Base-by-base conservation (phyloP, 2,329 filamentous ascomycete species). In the Fusarium sp. region DNA sequence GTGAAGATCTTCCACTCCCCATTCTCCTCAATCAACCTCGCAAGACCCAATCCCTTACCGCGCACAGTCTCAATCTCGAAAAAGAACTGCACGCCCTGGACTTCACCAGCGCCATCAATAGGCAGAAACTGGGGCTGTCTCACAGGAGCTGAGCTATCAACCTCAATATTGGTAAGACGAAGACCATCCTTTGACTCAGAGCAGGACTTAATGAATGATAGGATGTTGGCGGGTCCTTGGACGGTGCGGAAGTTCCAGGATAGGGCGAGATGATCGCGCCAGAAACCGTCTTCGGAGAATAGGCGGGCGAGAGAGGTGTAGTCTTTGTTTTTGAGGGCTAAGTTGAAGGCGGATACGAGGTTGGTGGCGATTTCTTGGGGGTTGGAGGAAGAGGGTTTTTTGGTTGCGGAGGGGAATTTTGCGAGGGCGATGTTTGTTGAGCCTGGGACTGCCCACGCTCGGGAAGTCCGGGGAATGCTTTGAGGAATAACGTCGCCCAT, bases 1-100 rank as follows among this genome's bases (percentile, higher is more conserved):
- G 89, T 90, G 69, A 88, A 91, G 1, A 89, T 86, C 76, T 89
- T 91, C 90, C 90, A 93, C 5, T 64, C 39, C 0, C 78, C 81
- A 52, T 83, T 80, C 29, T 84, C 77, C 41, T 84, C 78, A 0
- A 85, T 82, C 1, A 93, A 77, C 7, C 89, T 82, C 0, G 87
- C 82, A 3, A 92, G 72, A 3, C 91, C 91, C 3, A 84, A 79
- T 0, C 90, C 92, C 0, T 73, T 71, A 0, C 91, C 91, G 3
- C 88, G 72, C 9, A 83, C 80, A 0, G 87, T 91, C 5, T 87
- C 83, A 25, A 90, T 80, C 0, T 78, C 84, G 54, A 91, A 80
- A 72, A 89, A 91, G 64, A 88, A 87, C 53, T 87, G 83, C 0
- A 93, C 81, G 4, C 88, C 88, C 38, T 81, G 82, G 17, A 85